These are phyloP conservation scores for Dactylonectria estremocensis DNA, from an alignment of 2,329 filamentous ascomycete species.

Conservation along the genomic window DNA sequence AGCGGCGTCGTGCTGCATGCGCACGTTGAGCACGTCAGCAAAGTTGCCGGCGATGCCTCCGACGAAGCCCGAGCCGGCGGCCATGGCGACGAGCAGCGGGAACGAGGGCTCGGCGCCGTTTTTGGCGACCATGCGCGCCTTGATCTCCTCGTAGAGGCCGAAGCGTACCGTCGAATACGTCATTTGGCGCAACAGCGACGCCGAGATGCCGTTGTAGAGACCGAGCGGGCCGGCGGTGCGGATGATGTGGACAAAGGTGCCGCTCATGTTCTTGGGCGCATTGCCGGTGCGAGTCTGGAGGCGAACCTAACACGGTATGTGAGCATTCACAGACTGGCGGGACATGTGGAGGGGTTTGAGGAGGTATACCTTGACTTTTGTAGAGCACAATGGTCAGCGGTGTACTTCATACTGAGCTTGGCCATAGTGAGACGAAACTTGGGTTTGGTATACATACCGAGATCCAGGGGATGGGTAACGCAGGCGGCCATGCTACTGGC, in stretches of 20 bases:
- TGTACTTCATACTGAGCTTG: constrained; percentile 8
- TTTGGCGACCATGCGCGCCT: constrained; percentile 72
- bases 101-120: constrained; percentile 73
- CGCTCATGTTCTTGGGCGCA: constrained; percentile 84
- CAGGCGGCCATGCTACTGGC: constrained; percentile 92
- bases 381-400: constrained; percentile 41
- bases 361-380: constrained; percentile 64
- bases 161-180: constrained; percentile 98
- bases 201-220: constrained; percentile 92
- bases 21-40: constrained; percentile 96
- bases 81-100: constrained; percentile 84
- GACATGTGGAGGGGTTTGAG: not conserved
- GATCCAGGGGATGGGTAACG: constrained; percentile 93
- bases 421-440: not conserved
- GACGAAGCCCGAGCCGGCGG: constrained; percentile 86
- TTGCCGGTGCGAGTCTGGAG: constrained; percentile 86
- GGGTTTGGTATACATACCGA: constrained; percentile 72
- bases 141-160: constrained; percentile 95
- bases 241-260: constrained; percentile 88
- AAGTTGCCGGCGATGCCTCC: constrained; percentile 94
- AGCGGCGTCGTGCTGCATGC: constrained; percentile 95
- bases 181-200: constrained; percentile 91
- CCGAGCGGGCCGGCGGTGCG: constrained; percentile 82
- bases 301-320: constrained; percentile 74
- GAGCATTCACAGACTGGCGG: constrained; percentile 12